A percentile compares a stretch with the other conserved stretches of the same genome.
phyloP scores from a whole-genome alignment of 2,329 filamentous ascomycete genomes.

The Pestalotiopsis sp. region DNA sequence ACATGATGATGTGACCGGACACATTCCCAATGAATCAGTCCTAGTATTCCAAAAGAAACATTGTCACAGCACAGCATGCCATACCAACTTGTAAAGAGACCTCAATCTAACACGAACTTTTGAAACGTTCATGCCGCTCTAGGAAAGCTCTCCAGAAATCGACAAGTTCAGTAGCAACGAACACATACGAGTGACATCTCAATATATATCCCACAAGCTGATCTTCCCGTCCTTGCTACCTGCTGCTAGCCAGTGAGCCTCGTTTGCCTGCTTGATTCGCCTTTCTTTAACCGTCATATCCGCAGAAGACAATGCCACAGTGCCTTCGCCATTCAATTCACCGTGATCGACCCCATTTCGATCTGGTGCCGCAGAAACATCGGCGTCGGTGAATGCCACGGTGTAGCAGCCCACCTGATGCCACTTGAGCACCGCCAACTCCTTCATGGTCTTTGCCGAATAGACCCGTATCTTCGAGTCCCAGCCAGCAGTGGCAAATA shows the following conservation, averaged over 20 bases:
- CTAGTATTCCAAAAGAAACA: no score
- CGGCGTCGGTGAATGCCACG: conserved; percentile 67
- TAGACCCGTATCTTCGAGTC: conserved; percentile 83
- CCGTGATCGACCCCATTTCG: neutral
- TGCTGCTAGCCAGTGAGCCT: conserved; percentile 84
- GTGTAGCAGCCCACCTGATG: conserved; percentile 87
- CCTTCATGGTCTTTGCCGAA: conserved; percentile 75
- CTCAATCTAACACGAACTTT: no score
- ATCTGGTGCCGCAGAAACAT: neutral
- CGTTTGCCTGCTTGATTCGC: conserved; percentile 63
- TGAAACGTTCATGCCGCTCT: no score
- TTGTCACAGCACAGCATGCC: no score
- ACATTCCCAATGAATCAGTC: no score
- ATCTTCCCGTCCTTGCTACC: conserved; percentile 95
- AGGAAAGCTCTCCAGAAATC: no score
- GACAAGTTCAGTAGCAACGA: no score
- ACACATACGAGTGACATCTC: conserved; percentile 16
- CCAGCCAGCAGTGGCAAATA: conserved; percentile 94
- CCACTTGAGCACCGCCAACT: conserved; percentile 93
- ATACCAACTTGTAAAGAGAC: no score
- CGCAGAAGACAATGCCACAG: conserved; percentile 30
- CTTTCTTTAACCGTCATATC: conserved; percentile 61
- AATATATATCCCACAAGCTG: conserved; percentile 94
- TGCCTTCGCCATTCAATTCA: conserved; percentile 5
- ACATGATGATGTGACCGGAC: no score